Conservation (phyloP, 176 grass and related monocot species). For the Dendrocalamus sinicus region DNA sequence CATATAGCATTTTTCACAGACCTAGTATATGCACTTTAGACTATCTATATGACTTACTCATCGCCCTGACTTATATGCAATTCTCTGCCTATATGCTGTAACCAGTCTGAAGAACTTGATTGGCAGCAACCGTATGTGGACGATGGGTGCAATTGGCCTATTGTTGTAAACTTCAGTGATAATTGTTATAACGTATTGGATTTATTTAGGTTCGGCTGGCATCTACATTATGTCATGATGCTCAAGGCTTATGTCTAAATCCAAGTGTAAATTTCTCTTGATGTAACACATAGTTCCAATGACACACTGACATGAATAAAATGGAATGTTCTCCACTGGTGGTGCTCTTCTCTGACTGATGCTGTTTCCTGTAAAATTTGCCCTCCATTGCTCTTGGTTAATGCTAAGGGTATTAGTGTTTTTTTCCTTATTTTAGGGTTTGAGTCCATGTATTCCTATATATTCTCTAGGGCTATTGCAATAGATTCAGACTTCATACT, state of each 20-base stretch:
- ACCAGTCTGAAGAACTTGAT: constrained; percentile 27
- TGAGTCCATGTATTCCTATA: too few species aligned
- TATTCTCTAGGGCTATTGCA: too few species aligned
- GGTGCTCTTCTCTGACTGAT: neutral
- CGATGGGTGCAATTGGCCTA: constrained; percentile 18
- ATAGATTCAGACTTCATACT: too few species aligned
- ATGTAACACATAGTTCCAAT: constrained; percentile 19
- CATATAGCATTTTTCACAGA: too few species aligned
- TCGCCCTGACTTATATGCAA: too few species aligned
- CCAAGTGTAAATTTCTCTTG: constrained; percentile 50
- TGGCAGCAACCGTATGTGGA: constrained; percentile 15
- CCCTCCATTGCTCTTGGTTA: neutral
- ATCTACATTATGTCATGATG: constrained; percentile 5
- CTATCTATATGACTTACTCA: too few species aligned
- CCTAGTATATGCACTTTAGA: too few species aligned
- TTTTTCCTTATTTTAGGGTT: too few species aligned
- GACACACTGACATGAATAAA: constrained; percentile 27
- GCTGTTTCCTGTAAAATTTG: neutral
- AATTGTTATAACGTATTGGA: neutral
- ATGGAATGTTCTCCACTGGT: neutral
- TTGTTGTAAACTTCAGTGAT: constrained; percentile 39
- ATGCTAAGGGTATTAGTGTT: neutral
- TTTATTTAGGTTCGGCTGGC: neutral
- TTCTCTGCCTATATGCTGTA: constrained; percentile 19
- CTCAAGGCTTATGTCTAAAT: constrained; percentile 28